Evolutionary conservation across 768 basidiomycete genomes (phyloP).

Genomic region (Boletus speciosus): DNA sequence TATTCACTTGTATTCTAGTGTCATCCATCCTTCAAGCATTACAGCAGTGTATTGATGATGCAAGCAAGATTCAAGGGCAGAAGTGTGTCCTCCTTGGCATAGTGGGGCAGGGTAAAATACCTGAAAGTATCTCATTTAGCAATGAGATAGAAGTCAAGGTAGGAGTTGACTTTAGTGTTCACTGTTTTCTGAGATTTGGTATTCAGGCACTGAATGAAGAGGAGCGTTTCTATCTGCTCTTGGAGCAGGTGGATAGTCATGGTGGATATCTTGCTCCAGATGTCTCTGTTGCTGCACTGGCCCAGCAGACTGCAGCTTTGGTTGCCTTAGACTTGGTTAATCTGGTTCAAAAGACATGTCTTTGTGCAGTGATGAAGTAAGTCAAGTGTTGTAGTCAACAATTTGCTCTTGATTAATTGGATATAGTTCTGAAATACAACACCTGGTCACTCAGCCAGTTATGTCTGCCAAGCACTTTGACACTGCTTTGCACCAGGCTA

Average conservation of each 20-base stretch:
- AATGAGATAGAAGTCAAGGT: slow-evolving; percentile 80
- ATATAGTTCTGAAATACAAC: slow-evolving; percentile 1
- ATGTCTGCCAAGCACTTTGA: slow-evolving; percentile 63
- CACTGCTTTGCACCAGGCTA: slow-evolving; percentile 63
- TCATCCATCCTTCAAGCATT: slow-evolving; percentile 53
- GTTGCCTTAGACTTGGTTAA: slow-evolving; percentile 77
- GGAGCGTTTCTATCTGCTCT: slow-evolving; percentile 64
- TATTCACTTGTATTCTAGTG: slow-evolving; percentile 39
- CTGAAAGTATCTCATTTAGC: slow-evolving; percentile 73
- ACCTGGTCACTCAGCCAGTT: slow-evolving; percentile 11
- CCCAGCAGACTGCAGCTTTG: slow-evolving; percentile 88
- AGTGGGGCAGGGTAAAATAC: slow-evolving; percentile 60
- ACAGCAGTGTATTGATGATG: slow-evolving; percentile 57
- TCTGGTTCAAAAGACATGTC: slow-evolving; percentile 58
- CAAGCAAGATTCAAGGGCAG: slow-evolving; percentile 58
- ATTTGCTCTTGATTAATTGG: not conserved
- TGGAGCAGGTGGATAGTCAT: slow-evolving; percentile 36
- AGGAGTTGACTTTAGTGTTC: slow-evolving; percentile 2
- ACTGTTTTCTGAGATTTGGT: not conserved
- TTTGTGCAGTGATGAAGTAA: slow-evolving; percentile 38
- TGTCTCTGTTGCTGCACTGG: slow-evolving; percentile 67
- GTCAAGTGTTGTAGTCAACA: not conserved
- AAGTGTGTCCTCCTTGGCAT: slow-evolving; percentile 79
- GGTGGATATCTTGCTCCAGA: slow-evolving; percentile 59
- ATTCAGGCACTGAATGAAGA: slow-evolving; percentile 75